These are phyloP conservation scores for Coniochaeta hoffmannii DNA, from an alignment of 2,329 filamentous ascomycete genomes.

Conservation along the genomic window DNA sequence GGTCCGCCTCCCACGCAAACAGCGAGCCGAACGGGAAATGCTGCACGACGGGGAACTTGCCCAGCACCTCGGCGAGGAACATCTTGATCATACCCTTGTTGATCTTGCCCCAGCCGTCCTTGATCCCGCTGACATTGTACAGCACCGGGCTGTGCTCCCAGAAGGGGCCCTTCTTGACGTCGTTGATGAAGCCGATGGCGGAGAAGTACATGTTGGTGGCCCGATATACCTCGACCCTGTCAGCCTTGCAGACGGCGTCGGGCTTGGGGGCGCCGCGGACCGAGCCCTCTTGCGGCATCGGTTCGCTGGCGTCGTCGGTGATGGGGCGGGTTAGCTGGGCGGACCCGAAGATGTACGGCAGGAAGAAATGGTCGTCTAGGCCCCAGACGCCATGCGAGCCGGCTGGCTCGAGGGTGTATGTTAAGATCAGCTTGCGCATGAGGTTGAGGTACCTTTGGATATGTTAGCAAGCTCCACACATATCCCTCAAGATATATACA, in stretches of 20 bases:
- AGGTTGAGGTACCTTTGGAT: conserved; percentile 64
- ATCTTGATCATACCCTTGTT: conserved; percentile 99
- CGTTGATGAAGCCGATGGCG: conserved; percentile 92
- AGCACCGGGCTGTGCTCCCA: conserved; percentile 95
- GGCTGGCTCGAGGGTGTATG: conserved; percentile 89
- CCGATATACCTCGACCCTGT: conserved; percentile 59
- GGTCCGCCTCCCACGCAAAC: conserved; percentile 69
- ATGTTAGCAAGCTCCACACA: neutral
- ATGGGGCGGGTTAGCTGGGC: conserved; percentile 81
- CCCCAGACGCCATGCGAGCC: conserved; percentile 98
- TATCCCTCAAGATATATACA: neutral
- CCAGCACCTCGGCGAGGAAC: conserved; percentile 94
- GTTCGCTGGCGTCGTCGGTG: conserved; percentile 36
- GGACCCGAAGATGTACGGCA: conserved; percentile 91
- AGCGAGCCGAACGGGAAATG: conserved; percentile 81
- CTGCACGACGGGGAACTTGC: conserved; percentile 97
- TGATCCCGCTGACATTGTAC: conserved; percentile 88
- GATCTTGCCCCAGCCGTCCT: conserved; percentile 95
- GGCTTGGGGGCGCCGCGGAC: conserved; percentile 64
- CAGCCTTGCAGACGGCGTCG: conserved; percentile 56
- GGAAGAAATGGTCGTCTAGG: conserved; percentile 92
- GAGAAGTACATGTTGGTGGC: conserved; percentile 83
- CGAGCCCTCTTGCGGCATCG: conserved; percentile 74
- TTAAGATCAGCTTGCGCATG: conserved; percentile 74
- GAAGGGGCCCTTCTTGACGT: conserved; percentile 93